Evolutionary conservation across 192 early-diverging fungal species (phyloP).

Genomic region (Radiomyces spectabilis): DNA sequence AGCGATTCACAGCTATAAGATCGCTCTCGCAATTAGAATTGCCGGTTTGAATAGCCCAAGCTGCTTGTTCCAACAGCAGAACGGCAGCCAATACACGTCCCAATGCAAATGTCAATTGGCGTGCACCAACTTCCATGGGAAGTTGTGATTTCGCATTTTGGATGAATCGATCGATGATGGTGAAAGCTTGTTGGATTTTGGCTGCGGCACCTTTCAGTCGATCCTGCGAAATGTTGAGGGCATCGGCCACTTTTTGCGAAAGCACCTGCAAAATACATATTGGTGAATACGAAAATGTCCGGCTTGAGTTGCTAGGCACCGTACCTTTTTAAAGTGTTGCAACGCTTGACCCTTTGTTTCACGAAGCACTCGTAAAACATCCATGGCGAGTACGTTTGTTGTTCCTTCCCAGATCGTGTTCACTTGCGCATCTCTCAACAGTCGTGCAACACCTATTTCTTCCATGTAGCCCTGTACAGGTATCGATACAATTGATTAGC

Average conservation of each 20-base stretch:
- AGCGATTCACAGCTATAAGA: too few relatives aligned
- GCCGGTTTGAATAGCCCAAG: slow-evolving; percentile 25
- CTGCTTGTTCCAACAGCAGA: slow-evolving; percentile 42
- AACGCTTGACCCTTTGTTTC: slow-evolving; percentile 39
- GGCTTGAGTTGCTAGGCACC: too few relatives aligned
- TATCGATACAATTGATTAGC: neutral
- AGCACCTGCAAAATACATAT: too few relatives aligned
- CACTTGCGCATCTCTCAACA: slow-evolving; percentile 56
- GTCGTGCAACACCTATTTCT: slow-evolving; percentile 51
- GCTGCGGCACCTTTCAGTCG: too few relatives aligned
- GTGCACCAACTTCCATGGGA: slow-evolving; percentile 30
- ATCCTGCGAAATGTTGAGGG: too few relatives aligned
- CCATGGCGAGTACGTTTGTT: slow-evolving; percentile 57
- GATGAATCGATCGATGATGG: too few relatives aligned
- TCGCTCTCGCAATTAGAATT: too few relatives aligned
- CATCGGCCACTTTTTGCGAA: too few relatives aligned
- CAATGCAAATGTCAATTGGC: slow-evolving; percentile 42
- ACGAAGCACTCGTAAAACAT: slow-evolving; percentile 47
- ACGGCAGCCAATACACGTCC: slow-evolving; percentile 36
- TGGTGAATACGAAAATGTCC: too few relatives aligned
- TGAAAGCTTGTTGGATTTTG: too few relatives aligned
- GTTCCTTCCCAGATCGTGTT: slow-evolving; percentile 75
- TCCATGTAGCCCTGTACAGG: slow-evolving; percentile 58
- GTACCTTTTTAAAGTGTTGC: slow-evolving; percentile 33
- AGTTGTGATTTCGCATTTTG: too few relatives aligned